Percentiles rank a stretch among this genome's conserved stretches.
Evolutionary conservation across 805 yeast genomes (phyloP).

Genomic region (Candida dajiaensis): DNA sequence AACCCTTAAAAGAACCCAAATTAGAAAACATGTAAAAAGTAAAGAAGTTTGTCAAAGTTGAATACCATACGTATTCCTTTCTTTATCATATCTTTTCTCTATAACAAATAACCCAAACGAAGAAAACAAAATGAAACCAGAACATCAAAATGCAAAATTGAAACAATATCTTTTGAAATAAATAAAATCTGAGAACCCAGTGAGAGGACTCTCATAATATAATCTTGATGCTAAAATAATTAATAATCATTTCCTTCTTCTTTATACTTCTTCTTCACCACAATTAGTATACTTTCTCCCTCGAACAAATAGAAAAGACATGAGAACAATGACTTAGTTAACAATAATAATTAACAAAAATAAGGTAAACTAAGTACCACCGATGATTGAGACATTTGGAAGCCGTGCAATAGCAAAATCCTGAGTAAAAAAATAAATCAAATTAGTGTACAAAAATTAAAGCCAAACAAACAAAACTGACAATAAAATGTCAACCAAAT

Average conservation of each 20-base stretch:
- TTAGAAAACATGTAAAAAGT: not conserved
- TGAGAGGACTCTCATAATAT: not conserved
- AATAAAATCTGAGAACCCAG: not conserved
- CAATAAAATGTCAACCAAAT: constrained; percentile 8
- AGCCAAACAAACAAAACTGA: not conserved
- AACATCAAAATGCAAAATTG: not conserved
- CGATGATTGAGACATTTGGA: constrained; percentile 14
- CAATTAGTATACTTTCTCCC: constrained; percentile 1
- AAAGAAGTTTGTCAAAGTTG: not conserved
- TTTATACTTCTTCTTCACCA: not conserved
- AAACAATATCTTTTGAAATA: not conserved
- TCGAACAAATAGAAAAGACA: constrained; percentile 1
- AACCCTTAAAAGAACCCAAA: not conserved
- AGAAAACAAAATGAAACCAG: constrained; percentile 4
- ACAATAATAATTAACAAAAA: constrained; percentile 1
- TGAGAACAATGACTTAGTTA: constrained; percentile 1
- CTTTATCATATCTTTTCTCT: not conserved
- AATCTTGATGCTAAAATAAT: not conserved
- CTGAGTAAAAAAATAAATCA: constrained; percentile 1
- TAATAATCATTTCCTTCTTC: not conserved
- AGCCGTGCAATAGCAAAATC: constrained; percentile 2
- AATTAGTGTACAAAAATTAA: not conserved
- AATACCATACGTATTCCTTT: not conserved
- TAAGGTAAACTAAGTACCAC: constrained; percentile 1
- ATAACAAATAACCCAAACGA: constrained; percentile 1